Base-by-base conservation (phyloP, 768 basidiomycete genomes). In the Tylopilus rubrobrunneus region DNA sequence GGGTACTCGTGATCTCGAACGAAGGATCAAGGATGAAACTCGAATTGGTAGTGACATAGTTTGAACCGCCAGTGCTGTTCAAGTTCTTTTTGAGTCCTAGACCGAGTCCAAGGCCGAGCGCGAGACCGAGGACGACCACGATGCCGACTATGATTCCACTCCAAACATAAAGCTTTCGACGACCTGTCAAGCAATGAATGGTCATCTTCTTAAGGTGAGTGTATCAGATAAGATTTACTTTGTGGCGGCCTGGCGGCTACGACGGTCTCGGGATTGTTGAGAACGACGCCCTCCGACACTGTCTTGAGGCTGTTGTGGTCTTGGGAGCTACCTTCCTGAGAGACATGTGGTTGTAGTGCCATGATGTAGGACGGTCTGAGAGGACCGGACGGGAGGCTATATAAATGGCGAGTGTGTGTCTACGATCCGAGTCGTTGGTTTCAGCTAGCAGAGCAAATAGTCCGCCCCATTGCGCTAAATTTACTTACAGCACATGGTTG, bases 31-130 rank as follows among this genome's bases (percentile, higher is more conserved):
- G 59, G 43, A 71, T 49, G 51, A 71, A 68, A 19, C 62, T 61
- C 15, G 67, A 63, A 41, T 68, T 68, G 15, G 65, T 67, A 2
- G 53, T 49, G 45, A 65, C 56, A 31, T 46, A 50, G 44, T 44
- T 60, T n/a, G 55, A 36, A 14, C n/a, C n/a, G n/a, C n/a, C n/a
- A n/a, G n/a, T n/a, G n/a, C 46, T 45, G 19, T 37, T 56, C 34
- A n/a, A n/a, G n/a, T 48, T 56, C 42, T 67, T 65, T 47, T 61
- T 56, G 41, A 68, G 56, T 21, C 67, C 65, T 39, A 68, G 39
- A 14, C 69, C 65, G 2, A 68, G 51, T 15, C 69, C 67, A n/a
- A 68, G 56, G 5, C 69, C 67, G 47, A 68, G 67, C 1, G 46
- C 62, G 17, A 68, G 62, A 3, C 55, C 67, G 29, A 67, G 37